Evolutionary conservation across 2,329 filamentous ascomycete genomes (phyloP).

Genomic region (Alternaria arbusti): DNA sequence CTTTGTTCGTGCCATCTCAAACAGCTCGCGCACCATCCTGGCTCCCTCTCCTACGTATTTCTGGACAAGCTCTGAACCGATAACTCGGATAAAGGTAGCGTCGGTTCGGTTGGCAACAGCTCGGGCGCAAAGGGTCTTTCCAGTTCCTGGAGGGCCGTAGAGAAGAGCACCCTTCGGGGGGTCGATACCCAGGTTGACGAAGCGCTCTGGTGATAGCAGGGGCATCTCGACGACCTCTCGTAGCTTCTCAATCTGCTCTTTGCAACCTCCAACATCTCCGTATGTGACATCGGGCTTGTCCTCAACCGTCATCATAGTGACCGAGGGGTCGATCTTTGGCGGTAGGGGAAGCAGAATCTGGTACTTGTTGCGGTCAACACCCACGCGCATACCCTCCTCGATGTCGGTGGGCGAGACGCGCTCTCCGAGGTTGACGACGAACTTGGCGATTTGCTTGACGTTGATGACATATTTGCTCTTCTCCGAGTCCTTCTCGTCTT

Average conservation of each 20-base stretch:
- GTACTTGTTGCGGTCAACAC: conserved; percentile 98
- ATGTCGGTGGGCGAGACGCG: conserved; percentile 98
- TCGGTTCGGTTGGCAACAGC: conserved; percentile 98
- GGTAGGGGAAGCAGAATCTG: conserved; percentile 96
- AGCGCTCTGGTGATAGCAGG: conserved; percentile 91
- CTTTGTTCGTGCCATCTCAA: conserved; percentile 99
- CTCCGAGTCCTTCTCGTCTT: conserved; percentile 91
- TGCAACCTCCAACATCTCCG: conserved; percentile 97
- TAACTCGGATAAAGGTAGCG: conserved; percentile 97
- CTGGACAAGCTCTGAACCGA: conserved; percentile 95
- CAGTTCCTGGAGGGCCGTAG: conserved; percentile 97
- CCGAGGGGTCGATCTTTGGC: conserved; percentile 97
- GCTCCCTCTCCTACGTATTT: conserved; percentile 99
- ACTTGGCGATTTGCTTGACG: conserved; percentile 99
- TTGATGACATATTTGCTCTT: conserved; percentile 99
- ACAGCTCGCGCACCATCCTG: conserved; percentile 96
- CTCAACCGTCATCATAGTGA: conserved; percentile 99
- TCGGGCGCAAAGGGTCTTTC: conserved; percentile 96
- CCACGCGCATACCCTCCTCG: conserved; percentile 98
- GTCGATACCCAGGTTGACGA: conserved; percentile 98
- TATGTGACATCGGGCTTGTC: conserved; percentile 99
- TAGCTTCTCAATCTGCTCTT: conserved; percentile 99
- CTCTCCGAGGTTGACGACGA: conserved; percentile 96
- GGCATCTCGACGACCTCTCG: conserved; percentile 99
- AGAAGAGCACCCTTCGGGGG: conserved; percentile 96